Evolutionary conservation across 2,329 filamentous ascomycete genomes (phyloP).

Genomic region (Cercospora zeae-maydis): DNA sequence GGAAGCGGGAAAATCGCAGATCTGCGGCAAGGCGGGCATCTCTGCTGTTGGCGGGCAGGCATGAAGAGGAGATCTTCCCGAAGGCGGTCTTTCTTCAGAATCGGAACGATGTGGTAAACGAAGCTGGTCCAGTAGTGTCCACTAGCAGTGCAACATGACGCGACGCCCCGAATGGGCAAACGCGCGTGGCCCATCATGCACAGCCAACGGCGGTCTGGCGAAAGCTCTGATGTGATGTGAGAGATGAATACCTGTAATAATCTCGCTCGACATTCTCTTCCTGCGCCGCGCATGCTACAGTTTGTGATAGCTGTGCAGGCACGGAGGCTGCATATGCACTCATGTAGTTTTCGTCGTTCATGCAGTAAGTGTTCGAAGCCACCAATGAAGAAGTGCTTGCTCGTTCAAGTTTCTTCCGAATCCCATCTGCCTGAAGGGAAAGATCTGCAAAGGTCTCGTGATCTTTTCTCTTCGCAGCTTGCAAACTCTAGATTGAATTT

Average conservation of each 20-base stretch:
- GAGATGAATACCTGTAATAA: too few species aligned
- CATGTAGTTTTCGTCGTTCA: neutral
- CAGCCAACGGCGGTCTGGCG: neutral
- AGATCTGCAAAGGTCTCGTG: neutral
- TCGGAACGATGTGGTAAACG: neutral
- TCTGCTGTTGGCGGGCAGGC: neutral
- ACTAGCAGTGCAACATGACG: neutral
- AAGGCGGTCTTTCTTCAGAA: neutral
- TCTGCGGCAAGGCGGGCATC: neutral
- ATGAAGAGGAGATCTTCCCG: neutral
- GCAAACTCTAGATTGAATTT: neutral
- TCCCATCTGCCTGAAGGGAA: neutral
- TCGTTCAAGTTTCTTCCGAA: constrained; percentile 1
- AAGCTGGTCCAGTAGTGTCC: too few species aligned
- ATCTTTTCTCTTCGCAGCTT: neutral
- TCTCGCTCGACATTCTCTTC: neutral
- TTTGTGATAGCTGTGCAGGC: neutral
- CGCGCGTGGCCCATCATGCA: neutral
- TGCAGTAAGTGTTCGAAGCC: neutral
- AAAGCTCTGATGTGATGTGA: neutral
- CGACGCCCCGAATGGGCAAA: neutral
- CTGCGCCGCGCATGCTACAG: neutral
- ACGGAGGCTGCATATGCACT: neutral
- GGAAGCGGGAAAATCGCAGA: neutral
- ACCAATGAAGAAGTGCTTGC: neutral